Evolutionary conservation across 1,284 basidiomycete species (phyloP).

Genomic region (Malassezia vespertilionis): DNA sequence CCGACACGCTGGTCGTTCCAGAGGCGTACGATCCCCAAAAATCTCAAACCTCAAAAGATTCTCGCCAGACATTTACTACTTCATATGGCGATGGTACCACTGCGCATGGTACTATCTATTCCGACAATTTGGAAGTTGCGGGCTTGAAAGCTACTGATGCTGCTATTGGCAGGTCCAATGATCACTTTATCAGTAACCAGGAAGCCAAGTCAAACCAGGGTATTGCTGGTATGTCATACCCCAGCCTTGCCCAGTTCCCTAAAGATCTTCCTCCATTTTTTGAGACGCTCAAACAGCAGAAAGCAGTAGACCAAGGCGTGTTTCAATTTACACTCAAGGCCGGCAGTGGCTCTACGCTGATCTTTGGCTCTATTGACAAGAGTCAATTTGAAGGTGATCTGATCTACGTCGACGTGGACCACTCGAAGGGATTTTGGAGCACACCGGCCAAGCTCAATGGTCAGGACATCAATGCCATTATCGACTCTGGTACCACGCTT

Average conservation of each 20-base stretch:
- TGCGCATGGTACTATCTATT: conserved; percentile 53
- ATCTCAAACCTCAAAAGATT: conserved; percentile 24
- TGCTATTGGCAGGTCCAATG: conserved; percentile 43
- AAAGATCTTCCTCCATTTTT: conserved; percentile 30
- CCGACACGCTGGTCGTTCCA: conserved; percentile 33
- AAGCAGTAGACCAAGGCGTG: conserved; percentile 38
- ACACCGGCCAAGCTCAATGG: conserved; percentile 29
- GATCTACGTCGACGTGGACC: conserved; percentile 48
- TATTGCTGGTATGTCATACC: conserved; percentile 47
- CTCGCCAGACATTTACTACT: conserved; percentile 50
- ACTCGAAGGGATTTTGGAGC: conserved; percentile 42
- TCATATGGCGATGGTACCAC: conserved; percentile 55
- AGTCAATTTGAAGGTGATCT: conserved; percentile 34
- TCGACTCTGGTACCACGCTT: conserved; percentile 54
- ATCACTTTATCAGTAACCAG: conserved; percentile 15
- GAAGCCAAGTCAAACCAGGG: conserved; percentile 35
- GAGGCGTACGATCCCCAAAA: conserved; percentile 25
- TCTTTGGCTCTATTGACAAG: conserved; percentile 51
- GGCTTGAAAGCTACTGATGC: conserved; percentile 43
- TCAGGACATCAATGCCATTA: conserved; percentile 49
- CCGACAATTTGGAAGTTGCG: conserved; percentile 51
- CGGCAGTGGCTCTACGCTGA: conserved; percentile 52
- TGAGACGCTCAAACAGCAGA: conserved; percentile 19
- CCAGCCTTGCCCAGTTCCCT: conserved; percentile 20
- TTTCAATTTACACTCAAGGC: conserved; percentile 53